phyloP scores from a whole-genome alignment of 805 yeast species.

The Spathaspora hagerdaliae region DNA sequence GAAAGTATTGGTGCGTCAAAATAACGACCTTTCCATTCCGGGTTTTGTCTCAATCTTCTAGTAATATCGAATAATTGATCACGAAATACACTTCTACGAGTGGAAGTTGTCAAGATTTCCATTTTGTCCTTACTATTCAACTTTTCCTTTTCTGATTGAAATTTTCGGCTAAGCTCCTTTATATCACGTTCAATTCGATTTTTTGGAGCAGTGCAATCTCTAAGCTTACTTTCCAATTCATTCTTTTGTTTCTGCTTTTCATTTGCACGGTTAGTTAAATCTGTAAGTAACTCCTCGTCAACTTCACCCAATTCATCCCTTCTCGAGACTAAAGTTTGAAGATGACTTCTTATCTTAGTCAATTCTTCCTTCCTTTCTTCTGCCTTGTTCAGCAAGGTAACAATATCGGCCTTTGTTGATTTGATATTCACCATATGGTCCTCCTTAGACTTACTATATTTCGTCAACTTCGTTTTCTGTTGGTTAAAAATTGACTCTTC shows the following conservation, averaged over 20 bases:
- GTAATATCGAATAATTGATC: conserved; percentile 40
- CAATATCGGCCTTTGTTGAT: not conserved
- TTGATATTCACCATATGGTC: not conserved
- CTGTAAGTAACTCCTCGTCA: conserved; percentile 22
- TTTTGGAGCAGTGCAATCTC: not conserved
- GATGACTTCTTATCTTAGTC: conserved; percentile 1
- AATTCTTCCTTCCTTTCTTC: conserved; percentile 5
- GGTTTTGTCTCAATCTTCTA: conserved; percentile 35
- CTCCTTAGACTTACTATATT: not conserved
- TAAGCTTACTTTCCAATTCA: conserved; percentile 11
- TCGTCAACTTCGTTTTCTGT: not conserved
- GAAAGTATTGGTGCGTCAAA: conserved; percentile 75
- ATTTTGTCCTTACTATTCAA: conserved; percentile 50
- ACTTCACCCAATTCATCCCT: conserved; percentile 21
- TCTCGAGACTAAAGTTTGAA: conserved; percentile 12
- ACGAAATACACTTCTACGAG: conserved; percentile 28
- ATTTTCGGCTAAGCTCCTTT: conserved; percentile 6
- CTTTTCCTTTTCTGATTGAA: conserved; percentile 14
- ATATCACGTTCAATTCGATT: conserved; percentile 3
- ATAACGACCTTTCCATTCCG: conserved; percentile 39
- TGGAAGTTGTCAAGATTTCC: conserved; percentile 35
- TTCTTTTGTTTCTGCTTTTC: conserved; percentile 11
- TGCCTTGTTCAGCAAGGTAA: conserved; percentile 4
- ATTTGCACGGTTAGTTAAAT: conserved; percentile 12
- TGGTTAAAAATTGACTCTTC: not conserved